Conservation (phyloP, 108 stramenopile genomes). For the Epipyxis sp. region DNA sequence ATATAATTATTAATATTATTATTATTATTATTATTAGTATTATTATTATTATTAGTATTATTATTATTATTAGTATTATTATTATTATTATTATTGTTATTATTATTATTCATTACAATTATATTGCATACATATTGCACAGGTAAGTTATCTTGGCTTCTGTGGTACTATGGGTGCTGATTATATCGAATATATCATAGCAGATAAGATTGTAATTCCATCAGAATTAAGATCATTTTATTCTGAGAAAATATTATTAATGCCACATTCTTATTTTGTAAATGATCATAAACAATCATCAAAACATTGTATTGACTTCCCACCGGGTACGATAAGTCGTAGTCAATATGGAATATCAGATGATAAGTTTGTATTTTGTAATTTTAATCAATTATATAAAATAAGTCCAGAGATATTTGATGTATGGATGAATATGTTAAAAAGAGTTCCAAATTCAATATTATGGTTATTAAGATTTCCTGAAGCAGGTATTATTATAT, state of each 20-base stretch:
- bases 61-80: too few relatives aligned
- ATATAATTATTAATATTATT: too few relatives aligned
- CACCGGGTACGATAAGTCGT: conserved; percentile 37
- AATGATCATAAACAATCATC: conserved; percentile 67
- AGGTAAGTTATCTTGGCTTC: conserved; percentile 70
- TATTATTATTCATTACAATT: too few relatives aligned
- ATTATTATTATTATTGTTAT: too few relatives aligned
- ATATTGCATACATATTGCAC: too few relatives aligned
- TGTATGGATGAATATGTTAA: conserved; percentile 65
- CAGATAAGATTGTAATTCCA: conserved; percentile 61
- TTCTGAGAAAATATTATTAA: conserved; percentile 62
- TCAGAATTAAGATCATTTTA: conserved; percentile 59
- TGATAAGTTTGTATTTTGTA: conserved; percentile 69
- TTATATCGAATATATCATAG: conserved; percentile 66
- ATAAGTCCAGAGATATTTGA: conserved; percentile 73
- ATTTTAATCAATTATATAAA: conserved; percentile 78
- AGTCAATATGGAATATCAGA: conserved; percentile 63
- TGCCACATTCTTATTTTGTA: conserved; percentile 82
- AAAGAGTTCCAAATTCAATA: conserved; percentile 56
- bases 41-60: too few relatives aligned
- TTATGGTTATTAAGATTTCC: conserved; percentile 75
- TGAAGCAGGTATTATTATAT: too few relatives aligned
- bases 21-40: too few relatives aligned
- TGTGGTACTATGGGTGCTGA: conserved; percentile 69
- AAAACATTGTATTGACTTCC: neutral